These are phyloP conservation scores for Knoxdaviesia proteae DNA, from an alignment of 2,329 filamentous ascomycete species.

Conservation along the genomic window DNA sequence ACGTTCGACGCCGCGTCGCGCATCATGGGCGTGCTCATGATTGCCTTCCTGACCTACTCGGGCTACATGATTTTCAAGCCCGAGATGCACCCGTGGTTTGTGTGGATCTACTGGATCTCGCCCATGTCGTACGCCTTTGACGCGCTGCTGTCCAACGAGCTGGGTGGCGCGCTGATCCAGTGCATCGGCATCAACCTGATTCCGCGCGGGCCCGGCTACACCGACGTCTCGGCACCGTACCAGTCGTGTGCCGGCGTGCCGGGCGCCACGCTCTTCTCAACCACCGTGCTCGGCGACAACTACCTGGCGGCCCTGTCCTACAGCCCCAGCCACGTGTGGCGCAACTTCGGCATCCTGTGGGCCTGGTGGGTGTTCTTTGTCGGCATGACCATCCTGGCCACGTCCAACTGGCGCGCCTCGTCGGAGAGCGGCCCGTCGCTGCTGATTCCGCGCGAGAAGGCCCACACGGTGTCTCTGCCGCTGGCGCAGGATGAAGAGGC, in stretches of 20 bases:
- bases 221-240: conserved; percentile 11
- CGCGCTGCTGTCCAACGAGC: conserved; percentile 49
- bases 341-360: conserved; percentile 41
- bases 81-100: conserved; percentile 41
- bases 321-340: conserved; percentile 29
- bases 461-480: conserved; percentile 14
- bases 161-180: conserved; percentile 31
- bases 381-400: conserved; percentile 34
- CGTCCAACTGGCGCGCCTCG: conserved; percentile 31
- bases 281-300: conserved; percentile 31
- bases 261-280: conserved; percentile 28
- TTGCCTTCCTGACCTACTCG: conserved; percentile 36
- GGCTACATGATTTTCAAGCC: conserved; percentile 42
- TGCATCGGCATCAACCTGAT: conserved; percentile 29
- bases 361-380: conserved; percentile 42
- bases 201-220: conserved; percentile 26
- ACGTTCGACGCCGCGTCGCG: conserved; percentile 41
- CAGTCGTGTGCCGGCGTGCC: conserved; percentile 37
- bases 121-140: conserved; percentile 53
- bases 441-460: conserved; percentile 40
- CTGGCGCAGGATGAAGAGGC: conserved; percentile 27
- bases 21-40: conserved; percentile 26
- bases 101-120: conserved; percentile 44
- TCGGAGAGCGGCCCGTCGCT: conserved; percentile 31
- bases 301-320: conserved; percentile 36